phyloP scores from a whole-genome alignment of 1,284 basidiomycete species.

The Mixia osmundae region DNA sequence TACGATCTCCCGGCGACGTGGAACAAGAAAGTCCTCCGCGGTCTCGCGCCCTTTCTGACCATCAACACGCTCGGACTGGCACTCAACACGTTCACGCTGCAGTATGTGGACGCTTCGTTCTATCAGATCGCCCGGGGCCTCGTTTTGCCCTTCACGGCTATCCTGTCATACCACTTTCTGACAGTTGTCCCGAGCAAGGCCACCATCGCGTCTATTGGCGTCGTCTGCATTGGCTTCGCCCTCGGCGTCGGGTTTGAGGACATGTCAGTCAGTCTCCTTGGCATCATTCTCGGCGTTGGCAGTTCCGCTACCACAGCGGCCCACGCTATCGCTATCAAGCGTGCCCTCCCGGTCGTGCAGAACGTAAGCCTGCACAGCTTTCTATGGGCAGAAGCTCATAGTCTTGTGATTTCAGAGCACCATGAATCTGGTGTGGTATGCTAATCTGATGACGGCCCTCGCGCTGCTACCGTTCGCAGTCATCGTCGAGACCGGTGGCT shows the following conservation, averaged over 20 bases:
- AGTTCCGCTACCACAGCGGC: slow-evolving; percentile 48
- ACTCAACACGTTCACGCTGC: slow-evolving; percentile 29
- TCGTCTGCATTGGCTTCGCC: slow-evolving; percentile 65
- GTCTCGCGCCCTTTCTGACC: slow-evolving; percentile 40
- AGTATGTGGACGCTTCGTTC: slow-evolving; percentile 49
- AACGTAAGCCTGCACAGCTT: no score
- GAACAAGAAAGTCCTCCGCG: slow-evolving; percentile 40
- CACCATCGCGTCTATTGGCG: slow-evolving; percentile 39
- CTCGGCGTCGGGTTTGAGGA: slow-evolving; percentile 31
- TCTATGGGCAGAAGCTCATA: no score
- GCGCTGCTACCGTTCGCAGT: slow-evolving; percentile 39
- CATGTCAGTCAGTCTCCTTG: slow-evolving; percentile 22
- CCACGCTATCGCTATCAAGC: slow-evolving; percentile 64
- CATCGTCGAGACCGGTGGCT: slow-evolving; percentile 41
- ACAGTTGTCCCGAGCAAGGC: slow-evolving; percentile 38
- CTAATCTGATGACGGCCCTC: slow-evolving; percentile 40
- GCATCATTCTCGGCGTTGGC: slow-evolving; percentile 43
- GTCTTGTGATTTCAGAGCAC: no score
- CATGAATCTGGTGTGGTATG: slow-evolving; percentile 53
- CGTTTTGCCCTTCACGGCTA: slow-evolving; percentile 57
- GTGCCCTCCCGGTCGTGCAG: slow-evolving; percentile 41
- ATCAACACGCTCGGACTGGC: slow-evolving; percentile 45
- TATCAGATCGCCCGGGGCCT: slow-evolving; percentile 67
- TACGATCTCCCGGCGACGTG: slow-evolving; percentile 28
- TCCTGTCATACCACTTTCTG: slow-evolving; percentile 43